These are phyloP conservation scores for Garcia nutans DNA, from an alignment of 345 rosid species.

Conservation along the genomic window DNA sequence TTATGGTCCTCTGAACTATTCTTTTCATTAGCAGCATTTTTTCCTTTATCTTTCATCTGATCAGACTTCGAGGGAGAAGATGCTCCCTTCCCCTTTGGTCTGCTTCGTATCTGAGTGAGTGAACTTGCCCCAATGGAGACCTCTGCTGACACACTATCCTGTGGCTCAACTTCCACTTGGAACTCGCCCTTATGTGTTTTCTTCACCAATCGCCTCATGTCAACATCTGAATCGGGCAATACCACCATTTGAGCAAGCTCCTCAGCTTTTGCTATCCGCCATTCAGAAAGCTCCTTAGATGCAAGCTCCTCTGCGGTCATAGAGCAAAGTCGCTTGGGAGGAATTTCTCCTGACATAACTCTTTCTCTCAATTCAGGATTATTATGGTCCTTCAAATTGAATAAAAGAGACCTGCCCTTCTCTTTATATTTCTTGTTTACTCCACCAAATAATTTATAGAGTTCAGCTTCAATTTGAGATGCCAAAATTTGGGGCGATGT, in stretches of 20 bases:
- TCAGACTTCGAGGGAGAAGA: slow-evolving; percentile 20
- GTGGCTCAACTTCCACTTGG: slow-evolving; percentile 74
- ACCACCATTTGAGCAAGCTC: slow-evolving; percentile 94
- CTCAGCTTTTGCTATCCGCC: slow-evolving; percentile 96
- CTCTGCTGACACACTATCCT: slow-evolving; percentile 53
- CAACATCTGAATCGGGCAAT: slow-evolving; percentile 70
- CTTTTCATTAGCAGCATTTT: slow-evolving; percentile 31
- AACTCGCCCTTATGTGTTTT: slow-evolving; percentile 97
- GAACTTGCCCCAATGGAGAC: slow-evolving; percentile 55
- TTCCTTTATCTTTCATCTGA: slow-evolving; percentile 34
- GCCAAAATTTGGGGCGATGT: slow-evolving; percentile 59
- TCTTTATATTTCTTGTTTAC: slow-evolving; percentile 96
- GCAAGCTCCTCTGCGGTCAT: slow-evolving; percentile 97
- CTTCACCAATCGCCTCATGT: slow-evolving; percentile 70
- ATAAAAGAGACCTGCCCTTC: slow-evolving; percentile 81
- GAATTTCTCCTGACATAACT: slow-evolving; percentile 69
- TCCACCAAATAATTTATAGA: slow-evolving; percentile 79
- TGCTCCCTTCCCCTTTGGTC: slow-evolving; percentile 29
- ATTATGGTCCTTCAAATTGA: slow-evolving; percentile 82
- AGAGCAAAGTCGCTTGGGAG: slow-evolving; percentile 65
- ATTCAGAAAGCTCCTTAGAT: slow-evolving; percentile 85
- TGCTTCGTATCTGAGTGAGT: slow-evolving; percentile 26
- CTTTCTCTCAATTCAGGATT: slow-evolving; percentile 85
- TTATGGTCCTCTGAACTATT: slow-evolving; percentile 31
- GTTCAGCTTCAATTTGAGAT: slow-evolving; percentile 64